Evolutionary conservation across 805 yeast species (phyloP), one percentile per base, ranked within the genome.

Genomic region (Candida namnaoensis): DNA sequence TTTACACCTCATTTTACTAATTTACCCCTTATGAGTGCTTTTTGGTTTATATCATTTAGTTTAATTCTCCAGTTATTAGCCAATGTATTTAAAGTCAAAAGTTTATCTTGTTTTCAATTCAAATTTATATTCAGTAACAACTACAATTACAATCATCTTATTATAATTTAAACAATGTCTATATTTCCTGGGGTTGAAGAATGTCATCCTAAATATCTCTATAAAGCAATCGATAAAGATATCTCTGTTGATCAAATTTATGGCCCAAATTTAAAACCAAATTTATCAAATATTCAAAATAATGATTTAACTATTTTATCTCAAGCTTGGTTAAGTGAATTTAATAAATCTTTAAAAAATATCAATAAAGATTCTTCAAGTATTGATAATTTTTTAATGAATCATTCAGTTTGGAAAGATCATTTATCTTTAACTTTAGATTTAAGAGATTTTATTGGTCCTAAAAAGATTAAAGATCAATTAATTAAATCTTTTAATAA

Each of bases 371-470:
- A 37, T 14, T 2, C 41, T 6, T 37, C 36, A 19, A 19, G 19
- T 5, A 40, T 61, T 39, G 58, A 51, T 36, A 43, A 51, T 40
- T 47, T 61, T 26, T 40, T 63, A 24, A 34, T 52, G 27, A 50
- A 56, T 5, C 61, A 61, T 43, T 50, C 60, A 1, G 44, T 57
- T 33, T 65, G 71, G 72, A 61, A 61, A 45, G 72, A 66, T 44
- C 68, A 65, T 45, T 48, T 63, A 32, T 46, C 58, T 14, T 48
- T 65, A 30, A 50, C 56, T 23, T 52, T 60, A 56, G 66, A 66
- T 36, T 46, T 62, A 32, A 61, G 60, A 33, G 60, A 58, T 42
- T 59, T 51, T 44, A 47, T 58, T 24, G 65, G 64, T n/a, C 48
- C 56, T 7, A 54, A 54, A 0, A 47, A 52, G 35, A 61, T 66